Conservation (phyloP, 139 green algal genomes). For the Closterium sp. region DNA sequence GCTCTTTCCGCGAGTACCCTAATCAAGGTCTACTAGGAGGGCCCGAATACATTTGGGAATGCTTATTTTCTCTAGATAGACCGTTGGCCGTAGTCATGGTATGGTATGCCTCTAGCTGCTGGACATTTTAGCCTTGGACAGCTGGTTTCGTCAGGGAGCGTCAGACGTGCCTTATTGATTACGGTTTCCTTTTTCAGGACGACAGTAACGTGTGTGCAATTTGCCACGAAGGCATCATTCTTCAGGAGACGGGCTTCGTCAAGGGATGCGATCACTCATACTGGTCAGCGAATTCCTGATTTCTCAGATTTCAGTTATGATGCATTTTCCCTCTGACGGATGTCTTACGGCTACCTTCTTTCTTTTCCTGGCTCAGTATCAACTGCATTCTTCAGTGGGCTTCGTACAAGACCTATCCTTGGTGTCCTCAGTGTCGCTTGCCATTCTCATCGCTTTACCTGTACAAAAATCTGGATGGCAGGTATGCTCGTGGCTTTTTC, state of each 20-base stretch:
- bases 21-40: too few species aligned
- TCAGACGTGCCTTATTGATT: too few species aligned
- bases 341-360: neutral
- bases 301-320: too few species aligned
- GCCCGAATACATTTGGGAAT: too few species aligned
- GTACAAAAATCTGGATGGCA: slow-evolving; percentile 72
- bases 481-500: slow-evolving; percentile 24
- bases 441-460: slow-evolving; percentile 63
- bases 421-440: slow-evolving; percentile 78
- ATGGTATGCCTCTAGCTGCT: too few species aligned
- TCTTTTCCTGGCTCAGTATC: slow-evolving; percentile 8
- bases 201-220: slow-evolving; percentile 66
- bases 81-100: too few species aligned
- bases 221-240: slow-evolving; percentile 67
- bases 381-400: slow-evolving; percentile 82
- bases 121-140: too few species aligned
- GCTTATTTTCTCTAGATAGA: too few species aligned
- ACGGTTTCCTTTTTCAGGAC: neutral
- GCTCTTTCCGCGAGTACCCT: too few species aligned
- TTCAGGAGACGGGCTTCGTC: slow-evolving; percentile 65
- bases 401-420: slow-evolving; percentile 60
- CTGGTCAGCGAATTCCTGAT: slow-evolving; percentile 56
- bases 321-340: neutral
- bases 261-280: slow-evolving; percentile 85
- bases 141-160: too few species aligned